Conservation (phyloP, 768 basidiomycete genomes). For the Lentinula boryana region DNA sequence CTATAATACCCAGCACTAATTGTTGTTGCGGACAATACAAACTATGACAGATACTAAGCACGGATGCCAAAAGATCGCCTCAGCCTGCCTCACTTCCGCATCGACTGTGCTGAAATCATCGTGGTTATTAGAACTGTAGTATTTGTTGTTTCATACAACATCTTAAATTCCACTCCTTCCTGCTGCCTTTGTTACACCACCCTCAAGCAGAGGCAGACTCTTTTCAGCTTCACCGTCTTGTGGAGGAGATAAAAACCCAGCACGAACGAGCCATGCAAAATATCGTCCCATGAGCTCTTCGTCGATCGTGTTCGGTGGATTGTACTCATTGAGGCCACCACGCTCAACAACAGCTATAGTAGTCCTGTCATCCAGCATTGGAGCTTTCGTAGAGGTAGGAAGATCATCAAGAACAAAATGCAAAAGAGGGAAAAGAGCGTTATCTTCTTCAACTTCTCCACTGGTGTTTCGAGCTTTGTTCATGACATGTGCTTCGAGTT, state of each 20-base stretch:
- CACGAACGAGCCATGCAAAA: slow-evolving; percentile 86
- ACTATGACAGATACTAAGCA: no score
- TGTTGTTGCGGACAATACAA: no score
- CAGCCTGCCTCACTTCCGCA: no score
- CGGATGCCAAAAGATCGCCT: no score
- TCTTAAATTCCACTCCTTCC: slow-evolving; percentile 11
- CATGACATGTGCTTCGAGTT: slow-evolving; percentile 93
- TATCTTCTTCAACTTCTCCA: slow-evolving; percentile 58
- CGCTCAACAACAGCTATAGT: slow-evolving; percentile 46
- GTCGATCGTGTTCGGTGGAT: slow-evolving; percentile 56
- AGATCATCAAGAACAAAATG: slow-evolving; percentile 98
- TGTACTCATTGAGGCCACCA: slow-evolving; percentile 31
- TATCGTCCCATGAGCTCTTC: slow-evolving; percentile 79
- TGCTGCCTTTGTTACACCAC: slow-evolving; percentile 9
- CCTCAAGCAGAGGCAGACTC: slow-evolving; percentile 8
- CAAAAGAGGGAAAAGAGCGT: slow-evolving; percentile 93
- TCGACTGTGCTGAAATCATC: no score
- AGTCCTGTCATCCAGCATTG: slow-evolving; percentile 84
- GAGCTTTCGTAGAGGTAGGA: slow-evolving; percentile 92
- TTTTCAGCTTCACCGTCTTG: slow-evolving; percentile 9
- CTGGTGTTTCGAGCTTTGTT: slow-evolving; percentile 36
- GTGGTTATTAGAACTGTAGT: no score
- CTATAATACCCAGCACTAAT: background rate
- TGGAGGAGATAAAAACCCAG: slow-evolving; percentile 71
- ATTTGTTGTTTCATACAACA: no score